Percentiles rank a stretch among this genome's conserved stretches.
Evolutionary conservation across 192 early-diverging fungal species (phyloP).

Genomic region (Geranomyces michiganensis): DNA sequence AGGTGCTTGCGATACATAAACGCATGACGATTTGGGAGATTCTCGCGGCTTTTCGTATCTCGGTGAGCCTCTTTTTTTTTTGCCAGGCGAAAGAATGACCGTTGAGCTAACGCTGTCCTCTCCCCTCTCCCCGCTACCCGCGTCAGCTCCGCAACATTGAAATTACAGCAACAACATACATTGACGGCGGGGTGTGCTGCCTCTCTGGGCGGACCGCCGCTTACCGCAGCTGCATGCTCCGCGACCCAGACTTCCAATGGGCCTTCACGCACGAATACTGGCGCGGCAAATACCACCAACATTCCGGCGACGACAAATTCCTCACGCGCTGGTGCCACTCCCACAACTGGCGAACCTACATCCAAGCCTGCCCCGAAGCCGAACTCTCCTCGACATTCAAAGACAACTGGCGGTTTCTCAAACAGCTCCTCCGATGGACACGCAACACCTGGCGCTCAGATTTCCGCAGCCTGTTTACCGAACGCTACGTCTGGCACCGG

Average conservation of each 20-base stretch:
- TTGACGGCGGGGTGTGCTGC: conserved; percentile 76
- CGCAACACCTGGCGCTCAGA: conserved; percentile 76
- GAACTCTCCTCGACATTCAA: conserved; percentile 74
- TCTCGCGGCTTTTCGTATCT: conserved; percentile 68
- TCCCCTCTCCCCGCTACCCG: background rate
- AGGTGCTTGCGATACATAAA: conserved; percentile 57
- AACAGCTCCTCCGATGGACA: conserved; percentile 73
- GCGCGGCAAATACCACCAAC: conserved; percentile 72
- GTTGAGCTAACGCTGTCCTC: background rate
- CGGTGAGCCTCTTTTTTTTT: conserved; percentile 46
- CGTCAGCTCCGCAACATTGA: conserved; percentile 70
- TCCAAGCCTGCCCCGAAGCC: conserved; percentile 68
- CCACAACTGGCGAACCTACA: conserved; percentile 70
- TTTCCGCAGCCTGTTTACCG: conserved; percentile 64
- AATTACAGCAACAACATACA: conserved; percentile 72
- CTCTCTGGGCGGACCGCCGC: conserved; percentile 73
- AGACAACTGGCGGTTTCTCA: conserved; percentile 74
- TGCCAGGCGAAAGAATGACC: background rate
- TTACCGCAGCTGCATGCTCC: conserved; percentile 69
- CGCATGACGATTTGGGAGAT: conserved; percentile 74
- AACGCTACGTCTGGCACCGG: conserved; percentile 64
- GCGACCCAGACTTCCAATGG: conserved; percentile 73
- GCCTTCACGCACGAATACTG: conserved; percentile 73
- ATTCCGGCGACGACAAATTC: conserved; percentile 77
- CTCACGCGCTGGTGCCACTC: conserved; percentile 74